Base-by-base conservation (phyloP, 495 filamentous ascomycete species). In the Xylaria curta region DNA sequence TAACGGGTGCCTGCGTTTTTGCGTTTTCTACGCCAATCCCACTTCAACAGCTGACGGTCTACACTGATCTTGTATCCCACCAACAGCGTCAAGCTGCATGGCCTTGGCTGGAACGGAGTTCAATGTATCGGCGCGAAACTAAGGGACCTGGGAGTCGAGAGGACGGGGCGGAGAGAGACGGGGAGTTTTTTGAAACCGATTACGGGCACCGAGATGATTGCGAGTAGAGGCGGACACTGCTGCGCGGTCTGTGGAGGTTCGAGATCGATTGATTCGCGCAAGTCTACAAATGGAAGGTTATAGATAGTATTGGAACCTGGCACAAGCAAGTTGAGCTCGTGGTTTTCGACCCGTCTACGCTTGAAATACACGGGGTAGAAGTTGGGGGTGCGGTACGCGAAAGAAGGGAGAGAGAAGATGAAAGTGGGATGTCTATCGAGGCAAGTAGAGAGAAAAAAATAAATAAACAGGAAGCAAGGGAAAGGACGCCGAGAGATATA, bases 1-100 rank as follows among this genome's bases (percentile, higher is more conserved):
- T n/a, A 70, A 24, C n/a, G 33, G 33, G 68, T 56, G 19, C 40
- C 19, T 46, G 47, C 13, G 68, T 44, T 8, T 38, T 38, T 31
- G 28, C 28, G 28, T 31, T 63, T 54, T 13, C 10, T 19, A 46
- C 53, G 21, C 49, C 69, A 63, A 31, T 36, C 36, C 15, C 10
- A 64, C 60, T 71, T 36, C 3, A 46, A 64, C 12, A 24, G 4
- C 47, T 38, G 31, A 64, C 4, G 13, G 46, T 62, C 42, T 28
- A 53, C 26, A 62, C 49, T 19, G 26, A 64, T 64, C 5, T 56
- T 65, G 59, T 47, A 64, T 62, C n/a, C 2, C 24, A 58, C 63
- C 17, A 42, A 72, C 70, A 67, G 63, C 62, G 49, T 72, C 70
- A 42, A 72, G 70, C 42, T 67, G 53, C 70, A 72, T 72, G 70